phyloP scores from a whole-genome alignment of 2,329 filamentous ascomycete genomes.

The Penicillium sp. region DNA sequence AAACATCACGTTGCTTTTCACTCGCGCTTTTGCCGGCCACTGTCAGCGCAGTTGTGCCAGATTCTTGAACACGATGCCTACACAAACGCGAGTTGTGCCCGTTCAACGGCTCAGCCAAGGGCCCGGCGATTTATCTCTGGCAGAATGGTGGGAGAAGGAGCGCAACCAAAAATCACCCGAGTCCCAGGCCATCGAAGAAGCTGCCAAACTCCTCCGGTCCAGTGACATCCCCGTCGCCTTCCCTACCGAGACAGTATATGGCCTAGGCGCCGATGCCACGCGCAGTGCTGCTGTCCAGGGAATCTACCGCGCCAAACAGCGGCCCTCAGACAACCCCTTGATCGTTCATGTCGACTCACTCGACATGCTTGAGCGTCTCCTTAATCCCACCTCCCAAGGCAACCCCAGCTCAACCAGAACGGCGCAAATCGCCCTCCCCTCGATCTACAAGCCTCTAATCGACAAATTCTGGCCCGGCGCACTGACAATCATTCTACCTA shows the following conservation, averaged over 20 bases:
- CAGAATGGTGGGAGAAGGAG: conserved; percentile 43
- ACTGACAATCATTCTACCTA: conserved; percentile 82
- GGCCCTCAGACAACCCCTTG: conserved; percentile 90
- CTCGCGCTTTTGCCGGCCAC: conserved; percentile 32
- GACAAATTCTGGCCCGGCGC: conserved; percentile 90
- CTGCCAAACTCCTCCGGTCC: conserved; percentile 64
- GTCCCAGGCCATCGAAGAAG: conserved; percentile 58
- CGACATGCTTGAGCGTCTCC: conserved; percentile 66
- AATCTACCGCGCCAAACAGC: conserved; percentile 89
- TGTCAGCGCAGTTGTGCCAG: conserved; percentile 32
- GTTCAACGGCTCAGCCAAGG: conserved; percentile 41
- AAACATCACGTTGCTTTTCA: conserved; percentile 31
- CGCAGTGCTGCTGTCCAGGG: conserved; percentile 77
- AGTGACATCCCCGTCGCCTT: conserved; percentile 82
- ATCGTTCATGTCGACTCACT: conserved; percentile 89
- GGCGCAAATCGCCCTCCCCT: conserved; percentile 55
- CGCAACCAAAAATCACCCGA: conserved; percentile 44
- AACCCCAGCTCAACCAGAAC: conserved; percentile 33
- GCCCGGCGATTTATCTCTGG: conserved; percentile 34
- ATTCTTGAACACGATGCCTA: conserved; percentile 24
- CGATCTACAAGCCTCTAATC: conserved; percentile 76
- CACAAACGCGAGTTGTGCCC: conserved; percentile 38
- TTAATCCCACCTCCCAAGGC: conserved; percentile 44
- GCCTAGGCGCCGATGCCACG: conserved; percentile 92
- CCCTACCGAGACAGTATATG: conserved; percentile 96